These are phyloP conservation scores for Neonectria magnoliae DNA, from an alignment of 2,329 filamentous ascomycete genomes.

Conservation along the genomic window DNA sequence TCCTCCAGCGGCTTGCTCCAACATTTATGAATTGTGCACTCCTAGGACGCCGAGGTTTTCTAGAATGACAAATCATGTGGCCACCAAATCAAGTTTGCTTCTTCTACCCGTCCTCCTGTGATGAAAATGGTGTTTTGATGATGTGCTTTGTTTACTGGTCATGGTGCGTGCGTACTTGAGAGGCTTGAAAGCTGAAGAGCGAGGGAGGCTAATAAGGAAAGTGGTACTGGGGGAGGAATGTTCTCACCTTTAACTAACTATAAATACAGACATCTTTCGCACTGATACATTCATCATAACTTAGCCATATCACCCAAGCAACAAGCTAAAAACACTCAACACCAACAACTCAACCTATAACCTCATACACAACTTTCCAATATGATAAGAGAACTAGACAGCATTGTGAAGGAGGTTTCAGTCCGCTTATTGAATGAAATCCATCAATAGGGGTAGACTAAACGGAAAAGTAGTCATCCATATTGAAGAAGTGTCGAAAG, in stretches of 20 bases:
- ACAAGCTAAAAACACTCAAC: not conserved
- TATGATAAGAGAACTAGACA: not conserved
- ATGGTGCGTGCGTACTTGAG: not conserved
- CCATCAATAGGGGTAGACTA: not conserved
- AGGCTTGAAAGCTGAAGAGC: too few species aligned
- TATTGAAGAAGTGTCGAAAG: too few species aligned
- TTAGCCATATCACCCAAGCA: not conserved
- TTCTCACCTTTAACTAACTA: not conserved
- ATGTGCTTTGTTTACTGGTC: not conserved
- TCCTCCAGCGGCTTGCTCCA: not conserved
- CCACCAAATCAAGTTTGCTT: not conserved
- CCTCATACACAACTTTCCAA: not conserved
- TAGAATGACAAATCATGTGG: not conserved
- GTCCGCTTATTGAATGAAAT: not conserved
- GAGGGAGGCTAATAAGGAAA: too few species aligned
- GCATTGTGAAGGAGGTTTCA: not conserved
- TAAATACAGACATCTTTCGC: not conserved
- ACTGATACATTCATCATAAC: not conserved
- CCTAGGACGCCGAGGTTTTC: not conserved
- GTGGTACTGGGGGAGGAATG: not conserved
- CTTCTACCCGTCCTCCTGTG: not conserved
- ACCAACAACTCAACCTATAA: not conserved
- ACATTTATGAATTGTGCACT: too few species aligned
- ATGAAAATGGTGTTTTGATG: not conserved
- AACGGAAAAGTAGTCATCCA: not conserved